Evolutionary conservation across 441 rosid species (phyloP).

Genomic region (Pelargonium citronellum): DNA sequence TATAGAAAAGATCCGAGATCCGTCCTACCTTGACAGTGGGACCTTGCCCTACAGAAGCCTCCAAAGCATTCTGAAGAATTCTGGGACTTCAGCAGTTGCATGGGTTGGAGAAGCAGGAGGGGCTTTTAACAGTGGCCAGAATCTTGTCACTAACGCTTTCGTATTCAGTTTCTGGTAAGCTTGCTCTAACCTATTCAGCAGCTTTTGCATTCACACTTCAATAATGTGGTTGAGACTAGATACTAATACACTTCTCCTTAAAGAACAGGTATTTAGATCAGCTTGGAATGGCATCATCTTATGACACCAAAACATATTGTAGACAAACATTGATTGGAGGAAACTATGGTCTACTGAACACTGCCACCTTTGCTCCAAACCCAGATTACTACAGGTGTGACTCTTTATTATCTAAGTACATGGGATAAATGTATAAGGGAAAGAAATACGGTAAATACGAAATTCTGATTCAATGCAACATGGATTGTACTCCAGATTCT

Average conservation of each 20-base stretch:
- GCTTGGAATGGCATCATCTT: conserved; percentile 72
- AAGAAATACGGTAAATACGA: background rate
- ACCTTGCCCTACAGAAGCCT: conserved; percentile 46
- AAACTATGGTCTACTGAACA: conserved; percentile 78
- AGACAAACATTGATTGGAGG: conserved; percentile 89
- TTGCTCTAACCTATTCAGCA: background rate
- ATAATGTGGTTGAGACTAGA: background rate
- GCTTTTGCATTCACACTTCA: background rate
- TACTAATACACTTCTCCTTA: background rate
- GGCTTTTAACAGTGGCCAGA: conserved; percentile 83
- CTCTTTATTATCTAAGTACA: background rate
- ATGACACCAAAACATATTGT: conserved; percentile 81
- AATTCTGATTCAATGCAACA: background rate
- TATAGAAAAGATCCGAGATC: conserved; percentile 70
- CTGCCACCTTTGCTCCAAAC: conserved; percentile 70
- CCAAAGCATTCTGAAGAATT: conserved; percentile 39
- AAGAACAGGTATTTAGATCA: conserved; percentile 81
- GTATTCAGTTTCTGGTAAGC: conserved; percentile 88
- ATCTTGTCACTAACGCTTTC: conserved; percentile 74
- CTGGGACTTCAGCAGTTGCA: conserved; percentile 53
- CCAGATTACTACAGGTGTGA: conserved; percentile 90
- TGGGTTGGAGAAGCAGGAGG: conserved; percentile 99
- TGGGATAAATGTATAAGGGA: background rate
- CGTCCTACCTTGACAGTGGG: conserved; percentile 60
- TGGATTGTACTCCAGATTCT: background rate